phyloP scores from a whole-genome alignment of 257 asterid genomes.

The Jacaranda mimosifolia region DNA sequence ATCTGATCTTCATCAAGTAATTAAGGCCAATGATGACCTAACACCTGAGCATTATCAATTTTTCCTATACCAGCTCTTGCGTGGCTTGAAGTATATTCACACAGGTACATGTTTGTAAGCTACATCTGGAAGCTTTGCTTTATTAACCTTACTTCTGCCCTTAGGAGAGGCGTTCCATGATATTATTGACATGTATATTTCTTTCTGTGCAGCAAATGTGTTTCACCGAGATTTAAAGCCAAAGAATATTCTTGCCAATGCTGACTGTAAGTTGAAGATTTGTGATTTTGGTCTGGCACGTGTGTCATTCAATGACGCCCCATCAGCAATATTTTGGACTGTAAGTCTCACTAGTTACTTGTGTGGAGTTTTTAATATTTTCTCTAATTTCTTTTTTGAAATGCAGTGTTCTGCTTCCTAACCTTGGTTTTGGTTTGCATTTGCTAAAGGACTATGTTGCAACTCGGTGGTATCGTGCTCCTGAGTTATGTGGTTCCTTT shows the following conservation, averaged over 20 bases:
- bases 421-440: conserved; percentile 33
- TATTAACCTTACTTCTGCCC: conserved; percentile 1
- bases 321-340: conserved; percentile 98
- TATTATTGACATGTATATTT: conserved; percentile 32
- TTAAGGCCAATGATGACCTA: conserved; percentile 91
- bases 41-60: conserved; percentile 93
- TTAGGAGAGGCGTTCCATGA: conserved; percentile 7
- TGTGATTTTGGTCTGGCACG: conserved; percentile 99
- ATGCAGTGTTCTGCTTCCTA: conserved; percentile 25
- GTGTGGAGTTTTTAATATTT: conserved; percentile 14
- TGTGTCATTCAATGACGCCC: conserved; percentile 95
- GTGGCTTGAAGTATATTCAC: conserved; percentile 89
- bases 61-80: conserved; percentile 92
- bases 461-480: conserved; percentile 98
- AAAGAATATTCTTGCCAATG: conserved; percentile 93
- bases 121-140: neutral
- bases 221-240: conserved; percentile 97
- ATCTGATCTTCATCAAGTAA: conserved; percentile 98
- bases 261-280: conserved; percentile 97
- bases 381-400: conserved; percentile 20
- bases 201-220: conserved; percentile 71
- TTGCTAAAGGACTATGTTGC: conserved; percentile 92
- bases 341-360: conserved; percentile 48
- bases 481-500: conserved; percentile 96
- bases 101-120: conserved; percentile 57